Conservation (phyloP, 208 protist genomes). For the Crithidia bombi region DNA sequence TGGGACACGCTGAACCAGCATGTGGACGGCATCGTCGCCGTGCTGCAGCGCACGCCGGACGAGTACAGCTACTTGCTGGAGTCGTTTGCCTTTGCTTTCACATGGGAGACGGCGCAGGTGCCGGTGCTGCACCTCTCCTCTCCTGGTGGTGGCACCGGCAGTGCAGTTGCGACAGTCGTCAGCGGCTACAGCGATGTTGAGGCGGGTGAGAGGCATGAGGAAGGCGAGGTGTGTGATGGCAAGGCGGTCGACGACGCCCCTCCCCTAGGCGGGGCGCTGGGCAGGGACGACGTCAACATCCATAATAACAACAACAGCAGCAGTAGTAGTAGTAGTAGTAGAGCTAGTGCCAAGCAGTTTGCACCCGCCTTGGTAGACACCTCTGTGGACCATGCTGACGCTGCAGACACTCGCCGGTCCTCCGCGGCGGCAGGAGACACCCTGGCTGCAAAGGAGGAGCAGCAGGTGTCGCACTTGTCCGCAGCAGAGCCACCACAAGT, state of each 20-base stretch:
- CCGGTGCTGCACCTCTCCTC: slow-evolving; percentile 56
- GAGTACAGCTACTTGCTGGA: slow-evolving; percentile 75
- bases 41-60: slow-evolving; percentile 41
- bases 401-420: too few species aligned
- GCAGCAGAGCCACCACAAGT: too few species aligned
- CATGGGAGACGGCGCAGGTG: slow-evolving; percentile 45
- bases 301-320: too few species aligned
- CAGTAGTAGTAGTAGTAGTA: too few species aligned
- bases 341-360: too few species aligned
- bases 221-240: background rate
- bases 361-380: background rate
- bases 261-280: too few species aligned
- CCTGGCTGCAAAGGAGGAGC: background rate
- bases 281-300: too few species aligned
- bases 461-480: background rate
- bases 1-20: slow-evolving; percentile 58
- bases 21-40: slow-evolving; percentile 55
- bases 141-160: background rate
- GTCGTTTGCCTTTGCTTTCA: slow-evolving; percentile 59
- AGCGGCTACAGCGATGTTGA: slow-evolving; percentile 2
- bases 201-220: background rate
- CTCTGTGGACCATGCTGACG: background rate
- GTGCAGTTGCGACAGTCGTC: background rate
- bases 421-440: too few species aligned
- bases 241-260: background rate